Percentiles rank a stretch among this genome's conserved stretches.
phyloP scores from a whole-genome alignment of 768 basidiomycete species.

The Xanthoconium purpureum region DNA sequence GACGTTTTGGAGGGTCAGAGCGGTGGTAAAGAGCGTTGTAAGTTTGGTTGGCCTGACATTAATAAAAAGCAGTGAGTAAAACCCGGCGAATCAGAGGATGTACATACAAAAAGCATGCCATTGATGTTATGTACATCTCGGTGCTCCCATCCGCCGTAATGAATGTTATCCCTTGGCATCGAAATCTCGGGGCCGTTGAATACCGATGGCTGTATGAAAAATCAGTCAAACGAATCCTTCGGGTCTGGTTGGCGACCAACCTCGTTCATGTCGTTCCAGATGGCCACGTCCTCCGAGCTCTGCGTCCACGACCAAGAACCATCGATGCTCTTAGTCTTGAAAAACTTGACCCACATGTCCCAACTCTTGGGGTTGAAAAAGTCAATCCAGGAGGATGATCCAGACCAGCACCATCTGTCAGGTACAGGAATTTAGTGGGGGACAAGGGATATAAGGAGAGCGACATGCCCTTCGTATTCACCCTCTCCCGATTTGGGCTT shows the following conservation, averaged over 20 bases:
- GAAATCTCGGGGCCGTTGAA: constrained; percentile 98
- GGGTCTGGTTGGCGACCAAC: constrained; percentile 38
- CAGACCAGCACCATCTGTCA: constrained; percentile 88
- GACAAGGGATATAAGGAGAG: not conserved
- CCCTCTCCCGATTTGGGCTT: constrained; percentile 76
- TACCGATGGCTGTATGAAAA: constrained; percentile 73
- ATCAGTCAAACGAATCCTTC: not conserved
- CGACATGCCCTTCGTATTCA: constrained; percentile 77
- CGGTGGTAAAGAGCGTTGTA: constrained; percentile 75
- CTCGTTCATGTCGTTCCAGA: constrained; percentile 99
- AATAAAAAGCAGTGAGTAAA: not conserved
- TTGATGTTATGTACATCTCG: constrained; percentile 97
- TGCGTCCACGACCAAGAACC: constrained; percentile 73
- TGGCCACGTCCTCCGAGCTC: constrained; percentile 80
- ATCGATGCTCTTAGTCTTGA: constrained; percentile 55
- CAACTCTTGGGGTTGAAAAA: constrained; percentile 90
- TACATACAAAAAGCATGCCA: constrained; percentile 84
- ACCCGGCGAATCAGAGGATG: not conserved
- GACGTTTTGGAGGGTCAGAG: constrained; percentile 71
- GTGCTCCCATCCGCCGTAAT: constrained; percentile 96
- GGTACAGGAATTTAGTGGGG: not conserved
- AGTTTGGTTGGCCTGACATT: constrained; percentile 73
- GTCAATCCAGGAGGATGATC: constrained; percentile 94
- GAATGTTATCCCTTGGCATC: constrained; percentile 72
- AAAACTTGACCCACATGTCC: constrained; percentile 88